A percentile compares a stretch with the other conserved stretches of the same genome.
These are phyloP conservation scores for Pythium chondricola DNA, from an alignment of 352 stramenopile genomes.

Conservation along the genomic window DNA sequence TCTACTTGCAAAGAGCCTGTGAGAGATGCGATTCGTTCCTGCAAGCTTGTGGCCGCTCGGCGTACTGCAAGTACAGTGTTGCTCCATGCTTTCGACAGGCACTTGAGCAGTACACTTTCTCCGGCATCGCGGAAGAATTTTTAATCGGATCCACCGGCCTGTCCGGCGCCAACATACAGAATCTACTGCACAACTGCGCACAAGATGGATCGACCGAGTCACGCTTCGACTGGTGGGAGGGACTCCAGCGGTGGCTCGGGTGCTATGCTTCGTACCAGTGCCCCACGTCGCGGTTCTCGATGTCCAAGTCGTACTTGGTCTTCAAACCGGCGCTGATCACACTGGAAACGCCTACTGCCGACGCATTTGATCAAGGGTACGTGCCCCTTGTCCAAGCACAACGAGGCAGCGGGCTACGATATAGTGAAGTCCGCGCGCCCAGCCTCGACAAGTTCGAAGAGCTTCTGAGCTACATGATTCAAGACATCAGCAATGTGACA, in stretches of 20 bases:
- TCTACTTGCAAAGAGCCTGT: no score
- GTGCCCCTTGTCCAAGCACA: neutral
- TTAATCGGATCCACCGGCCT: no score
- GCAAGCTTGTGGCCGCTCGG: conserved; percentile 7
- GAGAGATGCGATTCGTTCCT: no score
- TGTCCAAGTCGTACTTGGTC: neutral
- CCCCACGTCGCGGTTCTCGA: neutral
- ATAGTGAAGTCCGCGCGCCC: neutral
- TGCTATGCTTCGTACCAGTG: conserved; percentile 19
- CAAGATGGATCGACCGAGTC: no score
- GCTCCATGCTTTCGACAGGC: neutral
- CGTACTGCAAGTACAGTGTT: conserved; percentile 6
- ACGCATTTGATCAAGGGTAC: conserved; percentile 1
- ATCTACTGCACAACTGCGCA: no score
- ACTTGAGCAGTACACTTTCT: conserved; percentile 5
- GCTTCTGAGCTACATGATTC: conserved; percentile 6
- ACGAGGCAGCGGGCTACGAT: neutral
- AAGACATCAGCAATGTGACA: conserved; percentile 3
- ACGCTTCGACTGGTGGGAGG: conserved; percentile 24
- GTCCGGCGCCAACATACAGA: no score
- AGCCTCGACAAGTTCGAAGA: neutral
- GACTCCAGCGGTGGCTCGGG: conserved; percentile 19
- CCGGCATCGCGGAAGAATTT: no score
- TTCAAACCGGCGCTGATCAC: conserved; percentile 1
- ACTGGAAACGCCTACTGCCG: neutral